A percentile compares a stretch with the other conserved stretches of the same genome.
phyloP scores from a whole-genome alignment of 2,329 filamentous ascomycete genomes.

The Podosphaera fusca region DNA sequence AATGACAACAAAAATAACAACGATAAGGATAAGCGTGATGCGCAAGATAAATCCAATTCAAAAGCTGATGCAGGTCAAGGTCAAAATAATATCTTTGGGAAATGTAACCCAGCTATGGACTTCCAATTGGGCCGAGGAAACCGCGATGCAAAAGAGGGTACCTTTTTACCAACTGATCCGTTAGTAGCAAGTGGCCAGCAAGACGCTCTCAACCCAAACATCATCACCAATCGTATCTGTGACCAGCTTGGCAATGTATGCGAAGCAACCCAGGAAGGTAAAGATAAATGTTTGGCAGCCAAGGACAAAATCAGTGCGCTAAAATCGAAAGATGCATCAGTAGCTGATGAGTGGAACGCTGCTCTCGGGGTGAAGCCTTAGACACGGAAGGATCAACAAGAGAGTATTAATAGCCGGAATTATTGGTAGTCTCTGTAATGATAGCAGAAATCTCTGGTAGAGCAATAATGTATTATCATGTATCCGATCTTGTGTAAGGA shows the following conservation, averaged over 20 bases:
- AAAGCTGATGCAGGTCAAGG: not conserved
- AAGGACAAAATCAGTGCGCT: conserved; percentile 27
- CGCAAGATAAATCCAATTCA: too few relatives aligned
- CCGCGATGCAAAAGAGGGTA: conserved; percentile 32
- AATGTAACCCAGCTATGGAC: conserved; percentile 28
- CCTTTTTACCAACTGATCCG: conserved; percentile 43
- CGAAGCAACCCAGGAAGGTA: conserved; percentile 34
- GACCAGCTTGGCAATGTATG: conserved; percentile 47
- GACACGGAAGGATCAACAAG: too few relatives aligned
- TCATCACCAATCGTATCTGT: conserved; percentile 51
- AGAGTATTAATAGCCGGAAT: too few relatives aligned
- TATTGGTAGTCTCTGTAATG: too few relatives aligned
- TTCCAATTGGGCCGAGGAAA: conserved; percentile 30
- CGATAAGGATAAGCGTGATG: too few relatives aligned
- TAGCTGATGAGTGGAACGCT: conserved; percentile 22
- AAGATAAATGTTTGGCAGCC: conserved; percentile 17
- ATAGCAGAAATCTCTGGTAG: too few relatives aligned
- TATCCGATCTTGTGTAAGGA: too few relatives aligned
- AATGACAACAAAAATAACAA: too few relatives aligned
- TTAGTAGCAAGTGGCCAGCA: conserved; percentile 36
- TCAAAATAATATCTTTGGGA: conserved; percentile 19
- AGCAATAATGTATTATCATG: too few relatives aligned
- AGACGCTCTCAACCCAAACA: conserved; percentile 47
- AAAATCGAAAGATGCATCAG: conserved; percentile 24
- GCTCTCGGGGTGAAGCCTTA: conserved; percentile 13